Evolutionary conservation across 306 rosid genomes (phyloP).

Genomic region (Macrotyloma uniflorum): DNA sequence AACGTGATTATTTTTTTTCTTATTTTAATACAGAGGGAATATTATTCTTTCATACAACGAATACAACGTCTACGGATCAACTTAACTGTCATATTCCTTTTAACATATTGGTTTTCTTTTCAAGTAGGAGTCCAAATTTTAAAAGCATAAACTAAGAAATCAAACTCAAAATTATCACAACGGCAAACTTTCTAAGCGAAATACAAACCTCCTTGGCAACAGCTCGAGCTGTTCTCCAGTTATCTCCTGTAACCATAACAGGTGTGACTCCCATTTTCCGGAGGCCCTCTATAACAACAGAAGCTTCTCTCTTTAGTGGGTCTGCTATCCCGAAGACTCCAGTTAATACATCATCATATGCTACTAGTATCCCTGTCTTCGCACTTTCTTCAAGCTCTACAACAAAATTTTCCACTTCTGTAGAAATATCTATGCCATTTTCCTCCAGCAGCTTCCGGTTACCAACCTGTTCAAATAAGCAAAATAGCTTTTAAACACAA

Average conservation of each 20-base stretch:
- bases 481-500: constrained; percentile 10
- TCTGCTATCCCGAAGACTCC: constrained; percentile 93
- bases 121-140: neutral
- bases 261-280: constrained; percentile 76
- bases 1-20: too few relatives aligned
- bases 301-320: constrained; percentile 92
- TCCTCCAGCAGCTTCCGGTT: constrained; percentile 78
- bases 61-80: neutral
- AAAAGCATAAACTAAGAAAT: constrained; percentile 25
- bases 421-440: constrained; percentile 64
- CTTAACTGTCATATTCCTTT: neutral
- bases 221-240: constrained; percentile 88
- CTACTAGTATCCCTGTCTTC: constrained; percentile 80
- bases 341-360: constrained; percentile 55
- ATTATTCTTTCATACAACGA: neutral
- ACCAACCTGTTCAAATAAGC: constrained; percentile 70
- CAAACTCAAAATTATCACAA: constrained; percentile 24
- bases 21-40: too few relatives aligned
- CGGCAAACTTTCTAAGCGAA: constrained; percentile 12
- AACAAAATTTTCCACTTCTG: constrained; percentile 67
- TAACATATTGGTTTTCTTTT: constrained; percentile 18
- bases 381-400: constrained; percentile 90
- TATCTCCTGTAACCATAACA: constrained; percentile 92
- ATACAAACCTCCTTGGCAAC: constrained; percentile 83
- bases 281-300: constrained; percentile 83